These are phyloP conservation scores for Cystofilobasidium ferigula DNA, from an alignment of 768 basidiomycete species.

Conservation along the genomic window DNA sequence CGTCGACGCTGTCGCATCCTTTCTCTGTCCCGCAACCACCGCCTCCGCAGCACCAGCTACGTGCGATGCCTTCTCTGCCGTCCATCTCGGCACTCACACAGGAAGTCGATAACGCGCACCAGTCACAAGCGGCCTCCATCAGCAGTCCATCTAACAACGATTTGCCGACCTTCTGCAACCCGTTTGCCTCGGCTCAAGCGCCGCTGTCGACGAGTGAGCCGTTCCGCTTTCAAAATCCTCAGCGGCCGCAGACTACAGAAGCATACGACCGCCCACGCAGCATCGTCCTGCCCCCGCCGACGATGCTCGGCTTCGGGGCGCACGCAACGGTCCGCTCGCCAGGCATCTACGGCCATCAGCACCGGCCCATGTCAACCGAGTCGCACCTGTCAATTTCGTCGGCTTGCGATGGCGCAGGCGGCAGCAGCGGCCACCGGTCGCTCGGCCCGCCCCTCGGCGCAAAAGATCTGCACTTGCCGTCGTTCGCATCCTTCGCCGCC, in stretches of 20 bases:
- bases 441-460: neutral
- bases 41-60: neutral
- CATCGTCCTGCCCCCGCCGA: neutral
- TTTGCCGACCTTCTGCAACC: neutral
- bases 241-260: neutral
- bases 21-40: neutral
- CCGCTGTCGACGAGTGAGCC: neutral
- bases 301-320: neutral
- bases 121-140: neutral
- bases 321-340: neutral
- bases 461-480: neutral
- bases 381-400: neutral
- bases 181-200: neutral
- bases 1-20: no score
- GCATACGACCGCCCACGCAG: neutral
- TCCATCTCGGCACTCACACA: neutral
- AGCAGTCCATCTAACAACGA: neutral
- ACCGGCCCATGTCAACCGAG: constrained; percentile 2
- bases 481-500: neutral
- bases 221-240: constrained; percentile 1
- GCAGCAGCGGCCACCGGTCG: no score
- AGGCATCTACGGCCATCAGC: neutral
- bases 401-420: neutral
- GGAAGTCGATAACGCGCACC: neutral
- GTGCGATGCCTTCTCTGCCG: neutral